These are phyloP conservation scores for Vachellia pachyceras DNA, from an alignment of 306 rosid species.

Conservation along the genomic window DNA sequence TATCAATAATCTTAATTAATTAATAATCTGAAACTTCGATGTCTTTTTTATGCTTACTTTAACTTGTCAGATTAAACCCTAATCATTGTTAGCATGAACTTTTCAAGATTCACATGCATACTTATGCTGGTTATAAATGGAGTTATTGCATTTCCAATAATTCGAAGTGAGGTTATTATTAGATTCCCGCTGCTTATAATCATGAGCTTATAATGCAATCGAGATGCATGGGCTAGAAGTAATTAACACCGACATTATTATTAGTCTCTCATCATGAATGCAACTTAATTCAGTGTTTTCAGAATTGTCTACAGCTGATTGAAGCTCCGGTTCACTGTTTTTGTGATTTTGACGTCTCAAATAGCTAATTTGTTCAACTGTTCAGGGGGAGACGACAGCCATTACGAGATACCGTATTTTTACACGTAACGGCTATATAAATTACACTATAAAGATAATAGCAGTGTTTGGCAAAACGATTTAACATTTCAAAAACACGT, in stretches of 20 bases:
- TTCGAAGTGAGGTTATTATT: constrained; percentile 5
- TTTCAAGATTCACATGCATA: constrained; percentile 20
- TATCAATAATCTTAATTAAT: not conserved
- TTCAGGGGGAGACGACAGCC: not conserved
- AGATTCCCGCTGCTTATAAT: not conserved
- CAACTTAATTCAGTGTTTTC: not conserved
- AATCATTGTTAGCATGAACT: constrained; percentile 29
- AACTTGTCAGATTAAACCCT: constrained; percentile 36
- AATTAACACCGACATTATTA: too few species aligned
- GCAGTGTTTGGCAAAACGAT: too few species aligned
- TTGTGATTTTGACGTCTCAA: too few species aligned
- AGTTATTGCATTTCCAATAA: not conserved
- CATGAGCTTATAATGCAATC: not conserved
- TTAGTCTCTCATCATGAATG: not conserved
- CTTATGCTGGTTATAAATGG: not conserved
- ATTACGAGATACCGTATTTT: too few species aligned
- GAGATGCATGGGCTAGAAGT: too few species aligned
- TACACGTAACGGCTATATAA: too few species aligned
- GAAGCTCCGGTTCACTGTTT: too few species aligned
- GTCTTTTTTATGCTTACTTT: constrained; percentile 34
- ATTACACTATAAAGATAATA: too few species aligned
- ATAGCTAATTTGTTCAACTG: not conserved
- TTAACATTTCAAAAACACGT: too few species aligned
- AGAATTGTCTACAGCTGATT: too few species aligned
- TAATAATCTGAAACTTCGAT: constrained; percentile 25